Evolutionary conservation across 1,284 basidiomycete species (phyloP).

Genomic region (Pyrrhoderma noxium): DNA sequence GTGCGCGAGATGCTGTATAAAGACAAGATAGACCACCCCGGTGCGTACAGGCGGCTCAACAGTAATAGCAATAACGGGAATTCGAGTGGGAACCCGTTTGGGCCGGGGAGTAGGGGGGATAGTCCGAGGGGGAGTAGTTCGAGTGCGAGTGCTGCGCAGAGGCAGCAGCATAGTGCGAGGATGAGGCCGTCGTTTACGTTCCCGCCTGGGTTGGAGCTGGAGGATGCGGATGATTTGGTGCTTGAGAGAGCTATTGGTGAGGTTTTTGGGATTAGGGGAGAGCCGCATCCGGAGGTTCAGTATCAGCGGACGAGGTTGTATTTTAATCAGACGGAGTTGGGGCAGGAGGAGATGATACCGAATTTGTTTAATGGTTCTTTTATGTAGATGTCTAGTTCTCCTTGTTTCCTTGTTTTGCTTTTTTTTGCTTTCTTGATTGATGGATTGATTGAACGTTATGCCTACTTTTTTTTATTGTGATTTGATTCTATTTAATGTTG

Average conservation of each 20-base stretch:
- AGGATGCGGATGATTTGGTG: conserved; percentile 14
- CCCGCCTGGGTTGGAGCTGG: background rate
- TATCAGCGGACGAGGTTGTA: background rate
- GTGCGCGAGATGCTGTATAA: conserved; percentile 14
- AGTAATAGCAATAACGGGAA: conserved; percentile 2
- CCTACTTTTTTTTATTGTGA: too few species aligned
- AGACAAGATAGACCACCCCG: conserved; percentile 16
- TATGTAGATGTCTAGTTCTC: too few species aligned
- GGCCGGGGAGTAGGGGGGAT: background rate
- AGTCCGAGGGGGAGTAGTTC: background rate
- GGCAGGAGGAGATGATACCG: too few species aligned
- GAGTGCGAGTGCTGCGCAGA: background rate
- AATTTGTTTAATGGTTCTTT: too few species aligned
- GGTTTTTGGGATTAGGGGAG: conserved; percentile 13
- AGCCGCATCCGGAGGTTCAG: conserved; percentile 1
- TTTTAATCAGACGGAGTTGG: too few species aligned
- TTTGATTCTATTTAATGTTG: too few species aligned
- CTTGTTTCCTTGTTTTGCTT: too few species aligned
- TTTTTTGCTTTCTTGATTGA: too few species aligned
- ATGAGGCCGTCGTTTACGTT: background rate
- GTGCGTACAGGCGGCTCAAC: conserved; percentile 6
- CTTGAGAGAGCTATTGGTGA: conserved; percentile 12
- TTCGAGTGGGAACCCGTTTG: background rate
- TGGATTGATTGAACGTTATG: too few species aligned
- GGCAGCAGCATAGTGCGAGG: background rate